These are phyloP conservation scores for Hypomyces perniciosus DNA, from an alignment of 2,329 filamentous ascomycete genomes.

Conservation along the genomic window DNA sequence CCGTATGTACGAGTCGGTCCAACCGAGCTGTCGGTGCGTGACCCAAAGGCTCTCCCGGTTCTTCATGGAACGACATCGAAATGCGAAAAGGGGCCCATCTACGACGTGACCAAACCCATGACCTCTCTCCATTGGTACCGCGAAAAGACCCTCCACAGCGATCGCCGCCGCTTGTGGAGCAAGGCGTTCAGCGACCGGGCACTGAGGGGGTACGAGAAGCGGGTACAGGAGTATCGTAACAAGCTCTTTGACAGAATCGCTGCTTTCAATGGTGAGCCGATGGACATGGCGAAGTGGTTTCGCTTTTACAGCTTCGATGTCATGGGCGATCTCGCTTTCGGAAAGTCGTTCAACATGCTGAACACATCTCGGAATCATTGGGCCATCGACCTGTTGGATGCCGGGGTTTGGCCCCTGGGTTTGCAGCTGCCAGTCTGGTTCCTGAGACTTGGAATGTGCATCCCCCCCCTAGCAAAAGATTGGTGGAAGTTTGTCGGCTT, in stretches of 20 bases:
- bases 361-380: slow-evolving; percentile 3
- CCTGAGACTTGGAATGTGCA: background rate
- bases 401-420: background rate
- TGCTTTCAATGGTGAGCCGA: slow-evolving; percentile 9
- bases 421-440: background rate
- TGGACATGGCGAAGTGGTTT: slow-evolving; percentile 27
- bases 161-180: background rate
- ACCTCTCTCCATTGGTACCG: too few species aligned
- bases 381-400: background rate
- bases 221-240: background rate
- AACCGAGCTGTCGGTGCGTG: too few species aligned
- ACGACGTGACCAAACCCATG: too few species aligned
- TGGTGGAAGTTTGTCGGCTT: too few species aligned
- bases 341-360: slow-evolving; percentile 31
- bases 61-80: too few species aligned
- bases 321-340: slow-evolving; percentile 35
- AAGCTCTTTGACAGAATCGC: background rate
- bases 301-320: slow-evolving; percentile 33
- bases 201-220: background rate
- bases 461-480: background rate
- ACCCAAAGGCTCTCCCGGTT: too few species aligned
- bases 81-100: too few species aligned
- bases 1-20: too few species aligned
- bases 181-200: background rate
- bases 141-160: background rate